A percentile compares a stretch with the other conserved stretches of the same genome.
Evolutionary conservation across 2,329 filamentous ascomycete species (phyloP).

Genomic region (Myriosclerotinia curreyana): DNA sequence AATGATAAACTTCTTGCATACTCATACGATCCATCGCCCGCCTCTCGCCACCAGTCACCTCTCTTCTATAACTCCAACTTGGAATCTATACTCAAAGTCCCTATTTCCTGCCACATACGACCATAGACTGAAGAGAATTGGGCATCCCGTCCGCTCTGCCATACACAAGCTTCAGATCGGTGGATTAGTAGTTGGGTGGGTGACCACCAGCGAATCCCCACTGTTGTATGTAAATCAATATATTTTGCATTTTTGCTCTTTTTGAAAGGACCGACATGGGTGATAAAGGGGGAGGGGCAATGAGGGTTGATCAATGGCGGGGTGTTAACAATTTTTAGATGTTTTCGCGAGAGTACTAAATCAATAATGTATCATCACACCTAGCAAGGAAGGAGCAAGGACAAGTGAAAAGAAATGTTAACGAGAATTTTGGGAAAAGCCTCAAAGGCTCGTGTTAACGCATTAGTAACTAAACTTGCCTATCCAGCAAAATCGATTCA

Average conservation of each 20-base stretch:
- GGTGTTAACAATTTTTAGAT: no score
- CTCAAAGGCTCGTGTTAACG: not conserved
- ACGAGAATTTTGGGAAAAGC: not conserved
- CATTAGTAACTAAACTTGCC: not conserved
- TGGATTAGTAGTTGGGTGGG: constrained; percentile 12
- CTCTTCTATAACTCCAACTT: no score
- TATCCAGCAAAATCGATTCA: not conserved
- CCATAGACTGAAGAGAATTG: constrained; percentile 13
- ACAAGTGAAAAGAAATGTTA: not conserved
- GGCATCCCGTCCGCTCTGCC: constrained; percentile 10
- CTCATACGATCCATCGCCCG: not conserved
- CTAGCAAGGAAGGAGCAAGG: no score
- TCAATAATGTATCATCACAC: no score
- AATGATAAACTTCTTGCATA: no score
- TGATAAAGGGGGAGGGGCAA: not conserved
- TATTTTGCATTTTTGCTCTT: not conserved
- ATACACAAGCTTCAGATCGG: constrained; percentile 11
- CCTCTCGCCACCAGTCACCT: no score
- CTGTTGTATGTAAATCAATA: not conserved
- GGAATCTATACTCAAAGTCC: rapidly evolving
- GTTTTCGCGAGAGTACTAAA: no score
- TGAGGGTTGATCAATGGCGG: no score
- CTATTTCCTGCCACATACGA: not conserved
- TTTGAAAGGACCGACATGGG: not conserved
- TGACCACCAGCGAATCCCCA: not conserved